A percentile compares a stretch with the other conserved stretches of the same genome.
These are phyloP conservation scores for Hemileia vastatrix DNA, from an alignment of 1,284 basidiomycete species.

Conservation along the genomic window DNA sequence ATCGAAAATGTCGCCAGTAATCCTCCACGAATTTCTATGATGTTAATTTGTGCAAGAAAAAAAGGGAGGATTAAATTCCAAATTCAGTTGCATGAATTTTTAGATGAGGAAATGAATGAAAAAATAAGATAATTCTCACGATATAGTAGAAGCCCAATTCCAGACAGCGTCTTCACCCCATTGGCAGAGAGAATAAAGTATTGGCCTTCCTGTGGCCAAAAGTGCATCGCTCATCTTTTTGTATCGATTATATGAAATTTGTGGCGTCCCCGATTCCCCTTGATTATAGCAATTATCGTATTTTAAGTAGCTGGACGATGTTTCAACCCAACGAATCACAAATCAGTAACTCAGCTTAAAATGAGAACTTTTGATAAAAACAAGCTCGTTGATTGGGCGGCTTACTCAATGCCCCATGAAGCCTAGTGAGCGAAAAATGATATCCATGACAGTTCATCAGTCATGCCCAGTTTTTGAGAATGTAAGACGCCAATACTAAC, in stretches of 20 bases:
- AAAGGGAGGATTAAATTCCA: not conserved
- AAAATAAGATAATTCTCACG: conserved; percentile 1
- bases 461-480: not conserved
- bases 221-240: conserved; percentile 52
- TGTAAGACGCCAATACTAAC: not conserved
- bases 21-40: conserved; percentile 20
- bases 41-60: too few relatives aligned
- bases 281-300: conserved; percentile 44
- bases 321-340: not conserved
- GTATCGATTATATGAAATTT: conserved; percentile 49
- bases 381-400: too few relatives aligned
- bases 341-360: not conserved
- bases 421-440: conserved; percentile 38
- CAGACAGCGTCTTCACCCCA: conserved; percentile 52
- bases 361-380: too few relatives aligned
- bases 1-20: conserved; percentile 16
- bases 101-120: not conserved
- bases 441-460: too few relatives aligned
- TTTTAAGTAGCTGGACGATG: conserved; percentile 4
- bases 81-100: not conserved
- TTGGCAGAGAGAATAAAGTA: conserved; percentile 54
- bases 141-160: conserved; percentile 45
- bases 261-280: conserved; percentile 48
- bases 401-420: conserved; percentile 49
- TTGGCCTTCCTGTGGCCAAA: conserved; percentile 47